A percentile compares a stretch with the other conserved stretches of the same genome.
Conservation (phyloP, 2,329 filamentous ascomycete species). For the Fusarium dlaminii region DNA sequence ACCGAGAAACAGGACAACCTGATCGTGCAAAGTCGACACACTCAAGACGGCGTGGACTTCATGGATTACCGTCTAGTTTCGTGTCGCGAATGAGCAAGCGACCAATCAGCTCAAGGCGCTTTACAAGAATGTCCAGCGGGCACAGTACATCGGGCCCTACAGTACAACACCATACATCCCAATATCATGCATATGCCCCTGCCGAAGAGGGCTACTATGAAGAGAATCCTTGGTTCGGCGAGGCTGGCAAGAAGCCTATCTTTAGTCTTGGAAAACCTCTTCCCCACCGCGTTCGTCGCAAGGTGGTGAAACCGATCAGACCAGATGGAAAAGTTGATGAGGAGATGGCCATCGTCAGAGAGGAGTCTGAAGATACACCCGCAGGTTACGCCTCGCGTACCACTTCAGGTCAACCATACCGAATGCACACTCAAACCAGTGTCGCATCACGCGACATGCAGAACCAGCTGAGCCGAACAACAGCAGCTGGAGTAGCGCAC, state of each 20-base stretch:
- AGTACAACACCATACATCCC: neutral
- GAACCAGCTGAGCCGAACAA: conserved; percentile 1
- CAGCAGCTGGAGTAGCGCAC: conserved; percentile 8
- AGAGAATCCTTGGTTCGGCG: conserved; percentile 34
- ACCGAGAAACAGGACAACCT: neutral
- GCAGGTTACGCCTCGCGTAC: neutral
- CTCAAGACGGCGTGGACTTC: neutral
- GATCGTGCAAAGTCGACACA: neutral
- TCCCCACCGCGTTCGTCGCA: conserved; percentile 28
- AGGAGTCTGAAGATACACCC: neutral
- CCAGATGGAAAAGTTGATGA: conserved; percentile 13
- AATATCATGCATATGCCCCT: conserved; percentile 3
- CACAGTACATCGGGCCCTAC: neutral
- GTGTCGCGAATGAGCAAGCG: conserved; percentile 13
- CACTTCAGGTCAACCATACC: neutral
- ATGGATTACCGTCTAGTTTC: neutral
- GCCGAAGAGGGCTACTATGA: conserved; percentile 31
- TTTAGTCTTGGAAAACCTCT: conserved; percentile 35
- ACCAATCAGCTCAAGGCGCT: neutral
- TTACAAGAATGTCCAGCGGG: neutral
- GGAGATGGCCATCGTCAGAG: conserved; percentile 7
- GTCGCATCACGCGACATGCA: neutral
- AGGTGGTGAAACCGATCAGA: neutral
- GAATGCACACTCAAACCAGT: neutral
- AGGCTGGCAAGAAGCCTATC: conserved; percentile 22